phyloP scores from a whole-genome alignment of 768 basidiomycete genomes.

The Amanita thiersii region DNA sequence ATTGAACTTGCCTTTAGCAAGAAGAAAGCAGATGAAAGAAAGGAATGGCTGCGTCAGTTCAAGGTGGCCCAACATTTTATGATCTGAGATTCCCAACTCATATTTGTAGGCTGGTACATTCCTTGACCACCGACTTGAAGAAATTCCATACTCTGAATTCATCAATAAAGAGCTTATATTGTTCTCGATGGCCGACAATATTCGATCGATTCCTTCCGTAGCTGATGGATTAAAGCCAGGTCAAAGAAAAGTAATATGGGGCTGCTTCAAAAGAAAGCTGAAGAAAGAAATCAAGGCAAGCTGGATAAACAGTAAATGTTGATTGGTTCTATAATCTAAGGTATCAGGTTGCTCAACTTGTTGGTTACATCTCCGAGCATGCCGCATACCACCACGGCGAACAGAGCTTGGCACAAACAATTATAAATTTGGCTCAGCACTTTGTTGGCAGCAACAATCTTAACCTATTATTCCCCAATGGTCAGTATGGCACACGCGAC shows the following conservation, averaged over 20 bases:
- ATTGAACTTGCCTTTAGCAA: slow-evolving; percentile 99
- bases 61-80: slow-evolving; percentile 45
- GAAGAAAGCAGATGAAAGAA: slow-evolving; percentile 97
- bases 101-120: slow-evolving; percentile 77
- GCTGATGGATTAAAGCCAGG: slow-evolving; percentile 96
- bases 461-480: slow-evolving; percentile 79
- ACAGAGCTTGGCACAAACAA: slow-evolving; percentile 76
- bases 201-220: slow-evolving; percentile 93
- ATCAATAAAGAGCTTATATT: slow-evolving; percentile 97
- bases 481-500: slow-evolving; percentile 94
- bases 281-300: slow-evolving; percentile 84
- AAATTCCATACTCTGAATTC: slow-evolving; percentile 88
- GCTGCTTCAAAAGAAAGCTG: slow-evolving; percentile 90
- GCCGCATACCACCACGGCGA: slow-evolving; percentile 98
- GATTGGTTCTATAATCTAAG: not conserved
- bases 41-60: slow-evolving; percentile 95
- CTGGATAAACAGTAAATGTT: not conserved
- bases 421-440: slow-evolving; percentile 89
- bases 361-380: slow-evolving; percentile 91
- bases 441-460: slow-evolving; percentile 95
- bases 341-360: slow-evolving; percentile 79
- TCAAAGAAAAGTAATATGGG: slow-evolving; percentile 95
- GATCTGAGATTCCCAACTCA: slow-evolving; percentile 5
- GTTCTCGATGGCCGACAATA: slow-evolving; percentile 99
- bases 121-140: slow-evolving; percentile 79